Base-by-base conservation (phyloP, 768 basidiomycete species). In the Lactifluus pinguis region DNA sequence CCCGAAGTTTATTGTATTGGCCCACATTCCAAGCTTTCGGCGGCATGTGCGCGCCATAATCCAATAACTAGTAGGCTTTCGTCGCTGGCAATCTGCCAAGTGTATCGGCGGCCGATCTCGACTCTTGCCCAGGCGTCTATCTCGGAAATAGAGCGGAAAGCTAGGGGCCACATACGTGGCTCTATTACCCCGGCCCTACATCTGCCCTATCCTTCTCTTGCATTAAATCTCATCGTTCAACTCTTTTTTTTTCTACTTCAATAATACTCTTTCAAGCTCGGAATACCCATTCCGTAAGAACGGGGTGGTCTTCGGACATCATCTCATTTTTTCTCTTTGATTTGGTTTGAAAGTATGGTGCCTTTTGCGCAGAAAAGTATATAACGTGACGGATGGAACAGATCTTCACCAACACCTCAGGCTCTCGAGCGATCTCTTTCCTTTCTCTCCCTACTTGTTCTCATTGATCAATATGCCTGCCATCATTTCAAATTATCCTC, bases 391-490 rank as follows among this genome's bases (percentile, higher is more conserved):
- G 14, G 3, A 55, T 32, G 6, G 14, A 45, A 53, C 15, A 47
- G 13, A 32, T 36, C 25, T 45, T 56, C 48, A 17, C 30, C 15
- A 38, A 34, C 32, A 9, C 32, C 32, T 34, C 15, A 47, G 3
- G 29, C 21, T 38, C 30, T 38, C 51, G 14, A 34, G 29, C 36
- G 14, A 39, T 19, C 36, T 47, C 41, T 34, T 42, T 29, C 34
- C 36, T 41, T 41, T 38, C 49, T 32, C 4, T 41, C 25, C 30
- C 49, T 32, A 5, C 6, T 19, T 25, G 1, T 34, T 48, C 36
- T 49, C 17, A 47, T 32, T 21, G 2, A 56, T 2, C 34, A 47
- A 4, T 25, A 69, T 68, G 67, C 64, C 67, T 48, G 59, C 54
- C 17, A 53, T 49, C 17, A 51, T 64, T 57, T 57, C 60, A 21